Evolutionary conservation across 2,329 filamentous ascomycete genomes (phyloP).

Genomic region (Scolecobasidium constrictum): DNA sequence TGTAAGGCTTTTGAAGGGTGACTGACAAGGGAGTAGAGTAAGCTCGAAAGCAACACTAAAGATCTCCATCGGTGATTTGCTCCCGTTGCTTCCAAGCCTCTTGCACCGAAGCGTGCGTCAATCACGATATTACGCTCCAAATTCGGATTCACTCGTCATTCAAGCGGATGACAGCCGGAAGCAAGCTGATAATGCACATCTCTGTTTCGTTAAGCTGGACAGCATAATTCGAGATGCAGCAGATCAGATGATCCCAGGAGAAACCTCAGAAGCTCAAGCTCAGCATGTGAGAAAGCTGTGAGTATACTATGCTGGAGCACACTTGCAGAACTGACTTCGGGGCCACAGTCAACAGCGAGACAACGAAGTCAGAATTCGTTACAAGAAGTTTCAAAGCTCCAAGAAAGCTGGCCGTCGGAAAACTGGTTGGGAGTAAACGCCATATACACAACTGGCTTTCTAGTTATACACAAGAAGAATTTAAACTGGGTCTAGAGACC

Average conservation of each 20-base stretch:
- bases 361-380: conserved; percentile 45
- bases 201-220: conserved; percentile 48
- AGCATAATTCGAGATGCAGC: conserved; percentile 42
- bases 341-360: conserved; percentile 40
- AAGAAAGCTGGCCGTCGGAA: conserved; percentile 48
- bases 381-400: conserved; percentile 49
- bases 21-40: conserved; percentile 34
- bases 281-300: conserved; percentile 45
- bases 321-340: not conserved
- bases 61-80: conserved; percentile 40
- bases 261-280: conserved; percentile 46
- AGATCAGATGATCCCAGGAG: conserved; percentile 43
- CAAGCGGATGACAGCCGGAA: conserved; percentile 54
- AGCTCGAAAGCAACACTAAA: conserved; percentile 57
- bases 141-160: conserved; percentile 45
- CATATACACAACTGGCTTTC: conserved; percentile 1
- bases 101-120: conserved; percentile 40
- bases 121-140: conserved; percentile 45
- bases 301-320: conserved; percentile 13
- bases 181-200: conserved; percentile 47
- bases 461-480: not conserved
- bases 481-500: conserved; percentile 6
- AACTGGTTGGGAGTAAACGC: conserved; percentile 15
- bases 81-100: conserved; percentile 42
- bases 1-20: too few relatives aligned